phyloP scores from a whole-genome alignment of 768 basidiomycete genomes.

The Calvatia gigantea region DNA sequence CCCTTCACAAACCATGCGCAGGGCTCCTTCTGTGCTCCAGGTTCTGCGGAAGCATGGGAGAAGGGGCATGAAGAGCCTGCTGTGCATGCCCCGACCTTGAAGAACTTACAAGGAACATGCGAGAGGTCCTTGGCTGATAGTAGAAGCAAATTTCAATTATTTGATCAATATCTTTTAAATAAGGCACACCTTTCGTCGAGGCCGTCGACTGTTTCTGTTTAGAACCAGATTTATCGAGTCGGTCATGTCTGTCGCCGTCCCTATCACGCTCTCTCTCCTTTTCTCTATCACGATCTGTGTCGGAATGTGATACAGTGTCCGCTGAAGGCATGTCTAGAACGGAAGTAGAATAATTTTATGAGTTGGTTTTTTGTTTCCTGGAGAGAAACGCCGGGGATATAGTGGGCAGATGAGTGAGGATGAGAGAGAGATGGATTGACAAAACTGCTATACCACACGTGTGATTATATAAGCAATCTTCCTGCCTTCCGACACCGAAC shows the following conservation, averaged over 20 bases:
- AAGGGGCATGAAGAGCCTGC: constrained; percentile 96
- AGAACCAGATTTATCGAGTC: constrained; percentile 17
- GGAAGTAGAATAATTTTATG: constrained; percentile 1
- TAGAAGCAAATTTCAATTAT: background rate
- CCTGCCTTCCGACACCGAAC: background rate
- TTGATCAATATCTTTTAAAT: background rate
- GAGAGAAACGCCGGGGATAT: constrained; percentile 1
- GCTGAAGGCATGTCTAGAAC: constrained; percentile 21
- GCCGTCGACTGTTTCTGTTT: constrained; percentile 27
- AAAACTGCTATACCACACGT: constrained; percentile 35
- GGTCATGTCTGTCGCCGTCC: constrained; percentile 22
- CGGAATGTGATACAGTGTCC: constrained; percentile 16
- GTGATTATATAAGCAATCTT: constrained; percentile 29
- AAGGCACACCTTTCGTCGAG: constrained; percentile 23
- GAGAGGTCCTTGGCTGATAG: constrained; percentile 80
- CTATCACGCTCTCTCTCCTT: constrained; percentile 21
- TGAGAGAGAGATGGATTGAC: constrained; percentile 25
- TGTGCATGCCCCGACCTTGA: constrained; percentile 90
- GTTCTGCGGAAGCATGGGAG: constrained; percentile 73
- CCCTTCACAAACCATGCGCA: constrained; percentile 95
- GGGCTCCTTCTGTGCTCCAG: constrained; percentile 75
- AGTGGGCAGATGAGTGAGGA: constrained; percentile 1
- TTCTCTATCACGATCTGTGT: constrained; percentile 27
- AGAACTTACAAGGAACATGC: constrained; percentile 98
- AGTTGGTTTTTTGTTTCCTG: background rate